These are phyloP conservation scores for Diplocarpon mali DNA, from an alignment of 2,329 filamentous ascomycete species.

Conservation along the genomic window DNA sequence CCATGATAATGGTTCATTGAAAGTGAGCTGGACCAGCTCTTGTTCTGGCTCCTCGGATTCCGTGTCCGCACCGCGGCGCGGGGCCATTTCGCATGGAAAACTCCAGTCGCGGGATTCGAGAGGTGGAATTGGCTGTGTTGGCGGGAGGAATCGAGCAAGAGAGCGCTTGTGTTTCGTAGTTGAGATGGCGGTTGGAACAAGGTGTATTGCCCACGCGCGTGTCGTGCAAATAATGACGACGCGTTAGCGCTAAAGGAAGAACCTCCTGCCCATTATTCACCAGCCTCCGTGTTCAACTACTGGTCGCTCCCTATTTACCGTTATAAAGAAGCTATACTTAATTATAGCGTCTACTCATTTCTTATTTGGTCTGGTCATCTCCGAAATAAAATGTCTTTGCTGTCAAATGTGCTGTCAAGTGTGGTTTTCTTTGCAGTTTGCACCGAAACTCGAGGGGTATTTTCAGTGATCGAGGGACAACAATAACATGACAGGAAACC, in stretches of 20 bases:
- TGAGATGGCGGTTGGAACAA: conserved; percentile 1
- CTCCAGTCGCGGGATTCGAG: conserved; percentile 15
- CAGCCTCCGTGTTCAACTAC: no score
- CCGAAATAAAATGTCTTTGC: no score
- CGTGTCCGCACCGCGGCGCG: conserved; percentile 26
- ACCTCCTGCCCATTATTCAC: no score
- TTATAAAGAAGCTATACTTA: no score
- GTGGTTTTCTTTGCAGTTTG: no score
- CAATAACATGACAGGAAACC: no score
- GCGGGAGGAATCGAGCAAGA: background rate
- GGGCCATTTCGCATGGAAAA: conserved; percentile 23
- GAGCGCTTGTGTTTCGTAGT: background rate
- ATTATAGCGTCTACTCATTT: no score
- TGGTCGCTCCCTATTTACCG: no score
- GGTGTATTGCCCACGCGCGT: background rate
- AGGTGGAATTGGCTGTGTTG: background rate
- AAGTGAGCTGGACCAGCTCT: conserved; percentile 47
- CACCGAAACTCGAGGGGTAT: no score
- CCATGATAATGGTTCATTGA: conserved; percentile 83
- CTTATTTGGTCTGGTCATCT: no score
- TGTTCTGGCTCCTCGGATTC: conserved; percentile 25
- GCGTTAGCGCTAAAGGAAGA: background rate
- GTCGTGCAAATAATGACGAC: conserved; percentile 4
- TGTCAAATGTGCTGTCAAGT: no score
- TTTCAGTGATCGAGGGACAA: no score